Evolutionary conservation across 768 basidiomycete species (phyloP), one percentile per base, ranked within the genome.

Genomic region (Russula brevipes): DNA sequence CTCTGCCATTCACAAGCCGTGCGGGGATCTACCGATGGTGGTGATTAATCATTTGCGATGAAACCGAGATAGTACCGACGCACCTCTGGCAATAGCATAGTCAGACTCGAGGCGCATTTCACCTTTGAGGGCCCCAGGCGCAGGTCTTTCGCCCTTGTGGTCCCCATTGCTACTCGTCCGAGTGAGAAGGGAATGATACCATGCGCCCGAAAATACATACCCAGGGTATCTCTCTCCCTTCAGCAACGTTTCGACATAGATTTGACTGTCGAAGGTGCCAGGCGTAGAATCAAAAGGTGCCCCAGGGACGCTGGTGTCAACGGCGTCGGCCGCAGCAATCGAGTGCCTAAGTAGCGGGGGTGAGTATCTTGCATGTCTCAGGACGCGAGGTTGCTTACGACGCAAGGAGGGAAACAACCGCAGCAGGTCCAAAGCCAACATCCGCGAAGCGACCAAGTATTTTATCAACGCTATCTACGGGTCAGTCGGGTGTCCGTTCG

Each of bases 71-170:
- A 41, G 6, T 19, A 35, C 14, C 10, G 54, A 35, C 54, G 24
- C 9, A 61, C 53, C 41, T 36, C 74, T 73, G 24, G 74, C 73
- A 36, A 76, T 62, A 51, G 54, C 61, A 0, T 62, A 68, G 69
- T 76, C 74, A 54, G 74, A 75, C 66, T 74, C 69, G 39, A 76
- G 73, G 54, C 75, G 75, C 57, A 76, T 68, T 66, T 74, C 74
- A 31, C 74, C 75, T 38, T 6, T 45, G 39, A 76, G 70, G 6
- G 42, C 31, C 0, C 3, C 10, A 2, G 74, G 70, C 38, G 73
- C 72, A 60, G 66, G 54, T 54, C 65, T 71, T 60, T 75, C 74
- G 42, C 74, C 73, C 61, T 62, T 67, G 68, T 74, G 68, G 10
- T 57, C 63, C 46, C 70, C 70, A 3, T 63, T 69, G 39, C 63